Evolutionary conservation across 1,284 basidiomycete genomes (phyloP), one percentile per base, ranked within the genome.

Genomic region (Microbotryomycetes sp.): DNA sequence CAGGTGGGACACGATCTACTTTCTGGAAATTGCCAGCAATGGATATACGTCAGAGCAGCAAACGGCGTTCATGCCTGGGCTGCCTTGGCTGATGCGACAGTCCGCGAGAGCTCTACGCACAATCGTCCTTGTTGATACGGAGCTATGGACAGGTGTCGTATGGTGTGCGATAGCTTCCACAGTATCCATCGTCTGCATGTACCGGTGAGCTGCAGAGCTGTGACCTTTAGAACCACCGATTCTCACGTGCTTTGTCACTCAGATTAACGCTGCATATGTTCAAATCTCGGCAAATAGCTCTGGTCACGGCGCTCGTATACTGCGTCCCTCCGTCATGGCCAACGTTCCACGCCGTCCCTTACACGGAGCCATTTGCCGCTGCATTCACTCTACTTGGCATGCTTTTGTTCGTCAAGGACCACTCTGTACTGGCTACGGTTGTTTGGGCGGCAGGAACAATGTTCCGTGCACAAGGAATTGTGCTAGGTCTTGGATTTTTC

Each of bases 1-100:
- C n/a, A 83, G 91, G 64, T 97, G 94, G 94, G 94, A 97, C 72
- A 80, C 81, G 2, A 81, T 97, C 61, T 86, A 97, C 75, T 97
- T 91, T 73, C 70, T 77, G 1, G 79, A 81, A 63, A 81, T 90
- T 52, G 87, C 88, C 0, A 56, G 64, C 21, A 67, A 78, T 15
- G 75, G 82, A 18, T 89, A 94, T 73, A 73, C 76, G 4, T 85
- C 83, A 74, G 94, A 97, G 74, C 82, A 96, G 71, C 81, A 89
- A 70, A 87, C 89, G 78, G 94, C 94, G 0, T 97, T 92, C 73
- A 82, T 91, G 65, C 88, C 89, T 2, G 89, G 84, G 1, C 76
- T 82, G 52, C 81, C 87, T 4, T 69, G 77, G 5, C 56, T 87
- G 46, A 81, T 91, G 74, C 78, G 81, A 4, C 3, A 70, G 28